Base-by-base conservation (phyloP, 331 rosid genomes). In the Saraca asoca region DNA sequence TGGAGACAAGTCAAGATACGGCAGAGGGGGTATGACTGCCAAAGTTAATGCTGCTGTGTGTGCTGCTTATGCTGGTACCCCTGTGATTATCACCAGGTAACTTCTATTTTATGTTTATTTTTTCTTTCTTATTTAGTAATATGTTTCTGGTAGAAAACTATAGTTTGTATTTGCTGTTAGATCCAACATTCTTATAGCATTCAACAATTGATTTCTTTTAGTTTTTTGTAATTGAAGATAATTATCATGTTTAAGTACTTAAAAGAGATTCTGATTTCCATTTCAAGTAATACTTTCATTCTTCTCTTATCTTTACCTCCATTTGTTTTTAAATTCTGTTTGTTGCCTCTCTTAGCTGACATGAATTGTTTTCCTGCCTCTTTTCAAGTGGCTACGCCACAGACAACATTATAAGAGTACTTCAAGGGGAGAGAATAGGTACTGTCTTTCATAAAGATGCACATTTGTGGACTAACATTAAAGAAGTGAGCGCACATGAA, bases 1-100 rank as follows among this genome's bases (percentile, higher is more conserved):
- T 70, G 96, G 97, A 18, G 96, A 88, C 79, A 91, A 91, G 62
- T 91, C 96, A 15, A 81, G 95, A 69, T 50, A 84, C 17, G 97
- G 97, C 8, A 86, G 96, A 80, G 95, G 97, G 8, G 97, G 96
- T 15, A 91, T 91, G 96, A 86, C 91, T 17, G 97, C 96, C 34
- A 91, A 90, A 78, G 97, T 88, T 48, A 81, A 86, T 58, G 97
- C 96, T 68, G 96, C 95, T 66, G 87, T 83, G 42, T 62, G 65
- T 73, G 88, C 95, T 24, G 87, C 97, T 50, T 69, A 65, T 81
- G 83, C 85, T 53, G 96, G 95, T 56, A 79, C 85, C 39, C 97
- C 96, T 17, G 97, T 91, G 61, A 84, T 91, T 59, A 91, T 91
- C 70, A 91, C 97, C 15, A 88, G 97, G 99, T 90, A 77, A 20